Evolutionary conservation across 1,284 basidiomycete species (phyloP), one percentile per base, ranked within the genome.

Genomic region (Ceratobasidium sp.): DNA sequence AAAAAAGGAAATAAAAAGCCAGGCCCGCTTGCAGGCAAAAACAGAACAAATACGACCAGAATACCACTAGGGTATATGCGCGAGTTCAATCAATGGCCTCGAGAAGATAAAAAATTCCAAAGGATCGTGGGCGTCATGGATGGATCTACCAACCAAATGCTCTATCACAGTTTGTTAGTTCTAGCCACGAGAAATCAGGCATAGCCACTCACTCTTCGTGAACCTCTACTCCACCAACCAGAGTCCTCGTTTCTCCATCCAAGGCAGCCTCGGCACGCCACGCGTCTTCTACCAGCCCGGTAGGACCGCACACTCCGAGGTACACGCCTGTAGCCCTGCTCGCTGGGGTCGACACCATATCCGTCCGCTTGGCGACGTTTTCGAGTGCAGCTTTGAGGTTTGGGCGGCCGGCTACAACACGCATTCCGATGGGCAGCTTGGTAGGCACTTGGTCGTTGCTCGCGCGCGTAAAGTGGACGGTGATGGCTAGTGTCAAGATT

Each of bases 171-270:
- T 5, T 56, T 53, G 67, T 49, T 40, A 47, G 20, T 8, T 55
- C n/a, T 6, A 32, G 38, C 15, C 43, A 67, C 68, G 58, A 53
- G n/a, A n/a, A 52, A 45, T 17, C 69, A 68, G 64, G 31, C 52
- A 38, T 31, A 15, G 15, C 12, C 31, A 72, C 74, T 71, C 70
- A 85, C 88, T 92, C 90, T 76, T 89, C 86, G 74, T 87, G 84
- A 15, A 90, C 74, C 76, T 91, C 87, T 45, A 92, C 82, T 5
- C 90, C 90, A 13, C 90, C 89, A 31, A 89, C 82, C 15, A 83
- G 82, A 72, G 82, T 82, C 76, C 85, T 82, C 72, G 82, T 78
- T 20, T 77, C 72, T 4, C 79, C 76, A 67, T 86, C 84, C 47
- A 89, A 77, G 6, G 73, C 75, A 4, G 81, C 78, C 64, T 88